Evolutionary conservation across 2,329 filamentous ascomycete genomes (phyloP).

Genomic region (Fonsecaea erecta): DNA sequence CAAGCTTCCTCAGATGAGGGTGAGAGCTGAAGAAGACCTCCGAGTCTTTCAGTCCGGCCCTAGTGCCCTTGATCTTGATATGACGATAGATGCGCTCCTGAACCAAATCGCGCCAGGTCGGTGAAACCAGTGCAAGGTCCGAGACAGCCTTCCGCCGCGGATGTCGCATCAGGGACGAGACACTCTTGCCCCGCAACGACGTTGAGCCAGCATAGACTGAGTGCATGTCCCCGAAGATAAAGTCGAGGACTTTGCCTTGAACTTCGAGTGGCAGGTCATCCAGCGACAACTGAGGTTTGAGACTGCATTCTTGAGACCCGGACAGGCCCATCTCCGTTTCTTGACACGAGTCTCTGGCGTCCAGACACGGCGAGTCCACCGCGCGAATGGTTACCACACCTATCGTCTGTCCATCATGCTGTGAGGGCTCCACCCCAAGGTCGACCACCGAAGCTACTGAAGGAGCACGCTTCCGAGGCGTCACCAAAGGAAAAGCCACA

Average conservation of each 20-base stretch:
- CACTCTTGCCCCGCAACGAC: slow-evolving; percentile 64
- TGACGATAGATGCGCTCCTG: slow-evolving; percentile 75
- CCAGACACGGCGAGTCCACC: slow-evolving; percentile 13
- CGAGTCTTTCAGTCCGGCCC: slow-evolving; percentile 64
- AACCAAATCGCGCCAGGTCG: slow-evolving; percentile 68
- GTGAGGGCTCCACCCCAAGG: slow-evolving; percentile 19
- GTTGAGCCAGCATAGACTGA: slow-evolving; percentile 63
- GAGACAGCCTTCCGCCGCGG: slow-evolving; percentile 70
- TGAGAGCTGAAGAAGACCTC: slow-evolving; percentile 64
- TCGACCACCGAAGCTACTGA: slow-evolving; percentile 30
- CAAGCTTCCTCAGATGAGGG: slow-evolving; percentile 64
- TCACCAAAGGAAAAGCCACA: slow-evolving; percentile 34
- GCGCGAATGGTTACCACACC: slow-evolving; percentile 32
- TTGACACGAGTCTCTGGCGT: background rate
- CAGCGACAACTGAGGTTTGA: slow-evolving; percentile 22
- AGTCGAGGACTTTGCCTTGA: slow-evolving; percentile 72
- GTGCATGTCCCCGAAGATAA: slow-evolving; percentile 70
- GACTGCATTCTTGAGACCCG: background rate
- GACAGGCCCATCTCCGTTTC: background rate
- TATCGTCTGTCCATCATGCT: slow-evolving; percentile 32
- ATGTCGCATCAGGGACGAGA: slow-evolving; percentile 63
- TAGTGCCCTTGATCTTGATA: slow-evolving; percentile 74
- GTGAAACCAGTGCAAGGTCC: slow-evolving; percentile 63
- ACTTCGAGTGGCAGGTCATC: slow-evolving; percentile 68
- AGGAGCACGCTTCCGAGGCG: slow-evolving; percentile 33